phyloP scores from a whole-genome alignment of 257 asterid genomes.

The Hygrophila difformis region DNA sequence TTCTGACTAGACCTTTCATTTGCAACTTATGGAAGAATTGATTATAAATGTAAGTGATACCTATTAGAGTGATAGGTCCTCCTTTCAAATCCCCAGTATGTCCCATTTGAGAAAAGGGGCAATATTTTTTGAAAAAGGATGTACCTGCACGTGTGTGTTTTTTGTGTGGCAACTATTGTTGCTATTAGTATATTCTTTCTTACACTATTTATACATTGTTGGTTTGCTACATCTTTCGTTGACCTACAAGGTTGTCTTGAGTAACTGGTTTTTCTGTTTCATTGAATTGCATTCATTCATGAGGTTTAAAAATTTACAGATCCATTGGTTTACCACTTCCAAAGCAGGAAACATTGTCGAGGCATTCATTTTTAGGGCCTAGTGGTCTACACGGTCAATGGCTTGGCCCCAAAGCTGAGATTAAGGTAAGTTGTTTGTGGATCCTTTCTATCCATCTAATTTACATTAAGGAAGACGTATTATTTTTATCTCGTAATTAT shows the following conservation, averaged over 20 bases:
- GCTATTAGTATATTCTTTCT: no score
- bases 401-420: constrained; percentile 59
- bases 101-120: no score
- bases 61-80: no score
- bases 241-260: no score
- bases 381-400: constrained; percentile 86
- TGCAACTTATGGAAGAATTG: constrained; percentile 8
- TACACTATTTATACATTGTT: constrained; percentile 13
- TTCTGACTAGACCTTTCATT: constrained; percentile 15
- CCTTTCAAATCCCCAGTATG: no score
- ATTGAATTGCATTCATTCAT: constrained; percentile 9
- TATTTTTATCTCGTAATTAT: background rate
- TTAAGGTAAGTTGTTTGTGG: constrained; percentile 42
- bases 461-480: background rate
- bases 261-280: constrained; percentile 10
- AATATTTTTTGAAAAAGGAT: no score
- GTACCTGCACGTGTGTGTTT: no score
- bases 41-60: no score
- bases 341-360: constrained; percentile 83
- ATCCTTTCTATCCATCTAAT: constrained; percentile 11
- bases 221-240: constrained; percentile 8
- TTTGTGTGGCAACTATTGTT: no score
- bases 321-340: constrained; percentile 70
- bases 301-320: constrained; percentile 34
- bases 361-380: constrained; percentile 84